Evolutionary conservation across 164 flowering plant genomes (phyloP), one percentile per base, ranked within the genome.

Genomic region (Tetrastigma voinierianum): DNA sequence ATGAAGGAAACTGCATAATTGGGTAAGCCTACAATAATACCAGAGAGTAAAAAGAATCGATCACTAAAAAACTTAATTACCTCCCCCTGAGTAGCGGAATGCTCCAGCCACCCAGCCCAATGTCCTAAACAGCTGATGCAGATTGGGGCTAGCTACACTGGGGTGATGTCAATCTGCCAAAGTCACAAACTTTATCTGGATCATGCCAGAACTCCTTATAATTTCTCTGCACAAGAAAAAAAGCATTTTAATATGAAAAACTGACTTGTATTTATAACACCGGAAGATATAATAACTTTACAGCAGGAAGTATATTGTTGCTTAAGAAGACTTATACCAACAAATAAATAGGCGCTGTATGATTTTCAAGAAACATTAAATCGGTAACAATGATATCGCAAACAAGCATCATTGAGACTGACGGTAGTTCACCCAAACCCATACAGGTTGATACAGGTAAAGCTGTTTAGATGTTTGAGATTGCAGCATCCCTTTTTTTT

Each of bases 91-190:
- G n/a, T n/a, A n/a, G n/a, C n/a, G 80, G 83, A 59, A 87, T 83
- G 70, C 89, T 95, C 98, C 97, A 95, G 65, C 87, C 83, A 74
- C 91, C 79, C 49, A 90, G 71, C 59, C 92, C 85, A 45, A 86
- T 72, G n/a, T n/a, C n/a, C n/a, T n/a, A n/a, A n/a, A n/a, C n/a
- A n/a, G n/a, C n/a, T n/a, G n/a, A n/a, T n/a, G n/a, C n/a, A n/a
- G n/a, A n/a, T n/a, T n/a, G n/a, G n/a, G n/a, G n/a, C n/a, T n/a
- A n/a, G n/a, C n/a, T n/a, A n/a, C n/a, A 68, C 97, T 90, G 19
- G 96, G 98, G 73, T 96, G 86, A 70, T 91, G 96, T 64, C 69
- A 89, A 70, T 71, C 91, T 82, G 65, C 92, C 97, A 65, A 82
- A 79, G 59, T 95, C 97, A 64, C 84, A 85, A 87, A 15, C 91